A percentile compares a stretch with the other conserved stretches of the same genome.
phyloP scores from a whole-genome alignment of 108 stramenopile genomes.

The Stephanodiscus triporus region DNA sequence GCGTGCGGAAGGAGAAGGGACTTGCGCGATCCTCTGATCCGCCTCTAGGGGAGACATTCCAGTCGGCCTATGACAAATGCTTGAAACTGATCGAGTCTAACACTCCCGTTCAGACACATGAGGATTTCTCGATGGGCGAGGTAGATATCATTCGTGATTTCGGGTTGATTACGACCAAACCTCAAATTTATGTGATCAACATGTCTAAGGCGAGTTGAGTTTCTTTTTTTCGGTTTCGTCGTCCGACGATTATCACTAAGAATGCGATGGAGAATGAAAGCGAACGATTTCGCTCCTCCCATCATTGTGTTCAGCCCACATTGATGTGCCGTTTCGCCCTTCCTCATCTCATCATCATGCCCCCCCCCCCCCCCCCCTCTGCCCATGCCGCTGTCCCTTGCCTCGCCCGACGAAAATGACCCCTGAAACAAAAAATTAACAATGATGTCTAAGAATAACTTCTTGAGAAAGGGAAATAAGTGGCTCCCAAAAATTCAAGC shows the following conservation, averaged over 20 bases:
- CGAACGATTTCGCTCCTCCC: not conserved
- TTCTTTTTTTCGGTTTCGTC: not conserved
- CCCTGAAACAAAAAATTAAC: not conserved
- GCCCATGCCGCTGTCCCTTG: not conserved
- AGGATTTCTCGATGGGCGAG: conserved; percentile 84
- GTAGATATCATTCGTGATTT: conserved; percentile 88
- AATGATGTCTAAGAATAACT: conserved; percentile 89
- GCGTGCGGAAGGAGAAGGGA: conserved; percentile 85
- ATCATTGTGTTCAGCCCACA: no score
- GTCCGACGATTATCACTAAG: not conserved
- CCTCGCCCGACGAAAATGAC: not conserved
- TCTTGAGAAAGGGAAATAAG: conserved; percentile 94
- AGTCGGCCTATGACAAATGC: conserved; percentile 78
- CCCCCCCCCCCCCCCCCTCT: not conserved
- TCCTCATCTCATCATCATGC: not conserved
- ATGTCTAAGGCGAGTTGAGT: conserved; percentile 30
- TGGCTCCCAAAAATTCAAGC: conserved; percentile 95
- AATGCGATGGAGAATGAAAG: not conserved
- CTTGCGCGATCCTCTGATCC: conserved; percentile 67
- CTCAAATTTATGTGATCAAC: conserved; percentile 98
- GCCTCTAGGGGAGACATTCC: conserved; percentile 72
- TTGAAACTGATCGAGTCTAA: conserved; percentile 77
- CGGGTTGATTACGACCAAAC: conserved; percentile 97
- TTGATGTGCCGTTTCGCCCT: no score
- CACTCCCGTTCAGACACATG: conserved; percentile 80